A percentile compares a stretch with the other conserved stretches of the same genome.
Evolutionary conservation across 169 alveolate species (phyloP).

Genomic region (Plasmodium berghei): DNA sequence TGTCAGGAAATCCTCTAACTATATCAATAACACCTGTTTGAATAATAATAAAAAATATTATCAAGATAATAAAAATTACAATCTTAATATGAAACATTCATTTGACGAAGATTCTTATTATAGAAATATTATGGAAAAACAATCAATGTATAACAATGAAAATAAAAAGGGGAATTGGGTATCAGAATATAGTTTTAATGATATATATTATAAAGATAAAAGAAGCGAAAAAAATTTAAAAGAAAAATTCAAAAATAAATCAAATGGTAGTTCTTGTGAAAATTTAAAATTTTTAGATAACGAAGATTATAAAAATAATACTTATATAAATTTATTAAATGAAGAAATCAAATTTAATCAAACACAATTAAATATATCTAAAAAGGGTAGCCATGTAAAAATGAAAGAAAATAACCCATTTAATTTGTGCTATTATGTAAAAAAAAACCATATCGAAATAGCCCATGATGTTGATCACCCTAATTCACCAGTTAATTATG

Average conservation of each 20-base stretch:
- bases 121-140: constrained; percentile 9
- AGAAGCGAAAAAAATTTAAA: not conserved
- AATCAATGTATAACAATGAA: constrained; percentile 14
- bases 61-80: not conserved
- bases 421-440: constrained; percentile 31
- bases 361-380: constrained; percentile 8
- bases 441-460: constrained; percentile 3
- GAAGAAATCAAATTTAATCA: constrained; percentile 12
- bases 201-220: constrained; percentile 16
- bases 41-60: not conserved
- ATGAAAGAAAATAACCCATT: constrained; percentile 40
- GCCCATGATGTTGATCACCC: not conserved
- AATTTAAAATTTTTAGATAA: constrained; percentile 21
- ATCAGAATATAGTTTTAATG: constrained; percentile 7
- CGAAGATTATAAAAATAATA: constrained; percentile 6
- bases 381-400: not conserved
- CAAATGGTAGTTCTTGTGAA: constrained; percentile 18
- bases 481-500: not conserved
- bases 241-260: constrained; percentile 19
- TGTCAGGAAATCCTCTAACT: not conserved
- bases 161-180: not conserved
- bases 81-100: not conserved
- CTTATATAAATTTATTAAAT: constrained; percentile 12
- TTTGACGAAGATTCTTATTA: not conserved
- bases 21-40: not conserved